These are phyloP conservation scores for Gracilaria vermiculophylla DNA, from an alignment of 23 red algal genomes.

Conservation along the genomic window DNA sequence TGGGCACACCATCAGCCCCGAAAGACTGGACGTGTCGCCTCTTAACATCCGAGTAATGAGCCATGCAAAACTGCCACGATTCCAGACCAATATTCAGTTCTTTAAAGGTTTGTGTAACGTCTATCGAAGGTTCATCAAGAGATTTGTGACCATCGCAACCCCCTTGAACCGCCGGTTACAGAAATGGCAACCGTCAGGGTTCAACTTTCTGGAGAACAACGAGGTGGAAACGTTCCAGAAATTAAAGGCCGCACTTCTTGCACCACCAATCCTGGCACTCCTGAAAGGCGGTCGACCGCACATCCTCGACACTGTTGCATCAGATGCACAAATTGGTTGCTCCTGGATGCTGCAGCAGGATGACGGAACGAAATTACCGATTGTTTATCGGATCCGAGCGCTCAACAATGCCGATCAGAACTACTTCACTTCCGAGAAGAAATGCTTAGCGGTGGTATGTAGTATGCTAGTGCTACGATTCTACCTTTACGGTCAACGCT, in stretches of 20 bases:
- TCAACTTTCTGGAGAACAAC: neutral
- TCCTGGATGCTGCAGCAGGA: neutral
- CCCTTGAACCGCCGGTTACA: neutral
- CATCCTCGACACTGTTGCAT: no score
- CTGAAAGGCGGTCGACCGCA: no score
- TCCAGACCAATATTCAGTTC: no score
- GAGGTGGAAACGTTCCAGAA: neutral
- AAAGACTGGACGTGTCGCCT: neutral
- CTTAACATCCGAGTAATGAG: neutral
- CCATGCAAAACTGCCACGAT: no score
- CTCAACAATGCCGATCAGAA: neutral
- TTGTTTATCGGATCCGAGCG: conserved; percentile 15
- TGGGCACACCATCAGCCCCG: conserved; percentile 3
- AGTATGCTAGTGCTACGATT: no score
- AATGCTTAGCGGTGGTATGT: no score
- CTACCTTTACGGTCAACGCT: no score
- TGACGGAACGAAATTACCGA: neutral
- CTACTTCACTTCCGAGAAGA: neutral
- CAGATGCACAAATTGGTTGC: conserved; percentile 9
- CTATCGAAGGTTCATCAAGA: neutral
- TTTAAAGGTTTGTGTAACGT: no score
- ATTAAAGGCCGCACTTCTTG: neutral
- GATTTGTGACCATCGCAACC: neutral
- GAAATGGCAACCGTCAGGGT: neutral
- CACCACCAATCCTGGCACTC: neutral